A percentile compares a stretch with the other conserved stretches of the same genome.
phyloP scores from a whole-genome alignment of 192 early-diverging fungal genomes.

The Coemansia sp. region DNA sequence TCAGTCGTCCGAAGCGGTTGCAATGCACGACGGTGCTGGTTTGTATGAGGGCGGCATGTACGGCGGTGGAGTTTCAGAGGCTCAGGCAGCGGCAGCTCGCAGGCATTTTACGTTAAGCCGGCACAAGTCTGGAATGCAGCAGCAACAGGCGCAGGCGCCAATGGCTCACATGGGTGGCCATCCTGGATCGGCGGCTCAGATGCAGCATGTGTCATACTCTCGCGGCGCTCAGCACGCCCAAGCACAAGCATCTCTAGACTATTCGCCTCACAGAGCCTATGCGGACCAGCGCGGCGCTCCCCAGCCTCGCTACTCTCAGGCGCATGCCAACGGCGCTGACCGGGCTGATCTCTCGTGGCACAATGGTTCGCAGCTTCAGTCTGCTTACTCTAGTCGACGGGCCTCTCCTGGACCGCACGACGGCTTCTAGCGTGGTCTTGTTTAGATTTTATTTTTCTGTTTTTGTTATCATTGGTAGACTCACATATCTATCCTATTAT shows the following conservation, averaged over 20 bases:
- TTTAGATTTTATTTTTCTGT: too few relatives aligned
- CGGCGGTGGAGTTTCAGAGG: neutral
- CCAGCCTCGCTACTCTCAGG: neutral
- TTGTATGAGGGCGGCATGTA: neutral
- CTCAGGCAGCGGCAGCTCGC: neutral
- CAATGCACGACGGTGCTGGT: too few relatives aligned
- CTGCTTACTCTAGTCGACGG: neutral
- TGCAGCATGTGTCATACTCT: neutral
- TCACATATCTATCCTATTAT: neutral
- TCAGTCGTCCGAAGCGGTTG: neutral
- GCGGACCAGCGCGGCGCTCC: neutral
- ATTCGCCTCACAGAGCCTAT: neutral
- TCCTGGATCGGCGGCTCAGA: neutral
- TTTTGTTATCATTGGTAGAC: neutral
- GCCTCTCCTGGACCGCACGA: neutral
- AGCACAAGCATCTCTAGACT: neutral
- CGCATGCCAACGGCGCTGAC: neutral
- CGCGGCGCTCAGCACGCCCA: neutral
- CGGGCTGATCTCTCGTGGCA: constrained; percentile 2
- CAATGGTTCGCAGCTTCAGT: neutral
- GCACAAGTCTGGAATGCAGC: neutral
- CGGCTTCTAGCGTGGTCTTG: neutral
- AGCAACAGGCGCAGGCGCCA: neutral
- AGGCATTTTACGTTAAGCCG: neutral
- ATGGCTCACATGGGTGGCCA: neutral